Evolutionary conservation across 23 red algal genomes (phyloP).

Genomic region (Gracilaria domingensis): DNA sequence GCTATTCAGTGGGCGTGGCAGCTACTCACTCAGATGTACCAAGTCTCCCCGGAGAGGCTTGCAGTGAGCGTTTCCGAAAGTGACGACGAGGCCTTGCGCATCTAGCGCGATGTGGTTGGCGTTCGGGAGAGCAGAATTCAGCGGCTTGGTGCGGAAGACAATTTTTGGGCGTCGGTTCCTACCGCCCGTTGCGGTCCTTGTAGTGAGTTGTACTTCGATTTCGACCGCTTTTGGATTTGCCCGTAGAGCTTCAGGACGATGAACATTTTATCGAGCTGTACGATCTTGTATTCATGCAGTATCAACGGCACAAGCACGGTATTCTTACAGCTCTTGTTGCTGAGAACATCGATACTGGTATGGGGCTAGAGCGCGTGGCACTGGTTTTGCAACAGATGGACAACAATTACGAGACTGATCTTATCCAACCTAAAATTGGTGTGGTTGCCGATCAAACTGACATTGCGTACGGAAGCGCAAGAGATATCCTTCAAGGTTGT

Average conservation of each 20-base stretch:
- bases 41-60: constrained; percentile 81
- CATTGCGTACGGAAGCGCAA: constrained; percentile 35
- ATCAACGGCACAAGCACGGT: constrained; percentile 64
- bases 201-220: constrained; percentile 98
- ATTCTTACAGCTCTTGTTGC: constrained; percentile 63
- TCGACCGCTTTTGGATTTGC: constrained; percentile 48
- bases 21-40: constrained; percentile 87
- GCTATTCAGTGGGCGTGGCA: constrained; percentile 90
- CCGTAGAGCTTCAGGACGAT: constrained; percentile 83
- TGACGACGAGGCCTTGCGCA: constrained; percentile 92
- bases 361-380: constrained; percentile 93
- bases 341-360: constrained; percentile 98
- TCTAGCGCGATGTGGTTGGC: constrained; percentile 91
- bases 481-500: constrained; percentile 87
- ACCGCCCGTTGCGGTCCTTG: constrained; percentile 99
- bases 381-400: constrained; percentile 86
- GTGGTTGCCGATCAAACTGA: constrained; percentile 53
- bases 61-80: constrained; percentile 79
- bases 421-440: constrained; percentile 86
- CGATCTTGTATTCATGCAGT: constrained; percentile 98
- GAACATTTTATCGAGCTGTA: constrained; percentile 94
- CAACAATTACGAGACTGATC: constrained; percentile 98
- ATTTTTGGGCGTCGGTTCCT: constrained; percentile 96
- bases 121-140: constrained; percentile 68
- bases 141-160: constrained; percentile 82